Percentiles rank a stretch among this genome's conserved stretches.
phyloP scores from a whole-genome alignment of 257 asterid genomes.

The Nicotiana otophora region DNA sequence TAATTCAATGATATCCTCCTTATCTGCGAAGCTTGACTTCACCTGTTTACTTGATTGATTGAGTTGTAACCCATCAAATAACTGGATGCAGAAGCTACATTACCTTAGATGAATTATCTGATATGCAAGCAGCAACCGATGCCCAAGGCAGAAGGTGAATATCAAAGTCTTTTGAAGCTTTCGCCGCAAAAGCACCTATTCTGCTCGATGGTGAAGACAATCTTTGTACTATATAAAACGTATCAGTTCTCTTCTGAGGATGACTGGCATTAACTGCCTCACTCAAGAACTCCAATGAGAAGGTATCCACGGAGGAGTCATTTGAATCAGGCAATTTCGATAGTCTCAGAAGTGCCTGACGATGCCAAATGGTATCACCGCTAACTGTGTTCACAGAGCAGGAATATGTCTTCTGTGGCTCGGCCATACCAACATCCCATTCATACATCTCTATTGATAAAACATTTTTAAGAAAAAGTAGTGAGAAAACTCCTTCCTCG shows the following conservation, averaged over 20 bases:
- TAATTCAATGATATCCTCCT: neutral
- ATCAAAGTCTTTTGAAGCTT: constrained; percentile 82
- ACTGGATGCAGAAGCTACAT: constrained; percentile 9
- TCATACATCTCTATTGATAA: constrained; percentile 73
- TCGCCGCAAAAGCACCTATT: constrained; percentile 80
- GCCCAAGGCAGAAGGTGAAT: constrained; percentile 95
- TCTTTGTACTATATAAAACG: constrained; percentile 70
- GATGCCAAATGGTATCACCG: constrained; percentile 60
- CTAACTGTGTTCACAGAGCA: constrained; percentile 55
- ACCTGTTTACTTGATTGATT: neutral
- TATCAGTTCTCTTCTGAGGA: constrained; percentile 46
- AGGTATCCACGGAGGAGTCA: constrained; percentile 54
- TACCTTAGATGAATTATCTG: constrained; percentile 64
- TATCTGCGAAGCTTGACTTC: neutral
- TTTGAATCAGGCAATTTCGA: constrained; percentile 38
- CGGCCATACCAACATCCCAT: constrained; percentile 73
- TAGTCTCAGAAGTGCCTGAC: constrained; percentile 64
- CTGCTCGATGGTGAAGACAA: constrained; percentile 82
- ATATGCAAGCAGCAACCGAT: constrained; percentile 87
- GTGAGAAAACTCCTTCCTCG: constrained; percentile 76
- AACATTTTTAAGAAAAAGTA: constrained; percentile 80
- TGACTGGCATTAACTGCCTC: constrained; percentile 58
- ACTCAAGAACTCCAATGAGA: constrained; percentile 69
- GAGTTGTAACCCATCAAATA: neutral
- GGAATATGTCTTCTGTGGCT: constrained; percentile 66